These are phyloP conservation scores for Marchantia paleacea DNA, from an alignment of 225 moss, liverwort and hornwort genomes.

Conservation along the genomic window DNA sequence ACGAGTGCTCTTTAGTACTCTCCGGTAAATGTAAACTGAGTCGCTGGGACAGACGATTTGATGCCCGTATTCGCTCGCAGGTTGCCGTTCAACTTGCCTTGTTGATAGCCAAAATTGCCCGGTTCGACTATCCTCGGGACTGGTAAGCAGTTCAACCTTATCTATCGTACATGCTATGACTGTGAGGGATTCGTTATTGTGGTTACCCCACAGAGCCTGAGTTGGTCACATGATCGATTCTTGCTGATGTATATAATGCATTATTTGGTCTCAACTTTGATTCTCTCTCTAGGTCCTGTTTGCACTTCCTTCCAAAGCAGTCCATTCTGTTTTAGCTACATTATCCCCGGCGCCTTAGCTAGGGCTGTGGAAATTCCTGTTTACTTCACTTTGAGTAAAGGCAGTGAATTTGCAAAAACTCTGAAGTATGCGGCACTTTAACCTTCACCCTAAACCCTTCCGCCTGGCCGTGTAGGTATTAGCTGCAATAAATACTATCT, in stretches of 20 bases:
- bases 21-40: too few species aligned
- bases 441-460: too few species aligned
- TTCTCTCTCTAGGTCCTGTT: neutral
- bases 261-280: too few species aligned
- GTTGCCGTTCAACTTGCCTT: constrained; percentile 98
- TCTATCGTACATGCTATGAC: neutral
- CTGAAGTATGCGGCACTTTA: too few species aligned
- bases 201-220: too few species aligned
- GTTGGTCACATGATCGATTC: neutral
- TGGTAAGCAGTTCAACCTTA: constrained; percentile 53
- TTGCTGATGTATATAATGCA: neutral
- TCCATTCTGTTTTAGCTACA: too few species aligned
- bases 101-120: constrained; percentile 95
- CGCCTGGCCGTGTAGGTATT: neutral
- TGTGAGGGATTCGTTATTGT: neutral
- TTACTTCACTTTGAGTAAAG: neutral
- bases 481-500: neutral
- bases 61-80: constrained; percentile 40
- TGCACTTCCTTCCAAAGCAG: neutral
- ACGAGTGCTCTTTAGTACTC: too few species aligned
- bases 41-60: too few species aligned
- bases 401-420: neutral
- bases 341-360: neutral
- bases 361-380: neutral
- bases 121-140: constrained; percentile 95